Percentiles rank a stretch among this genome's conserved stretches.
phyloP scores from a whole-genome alignment of 306 rosid species.

The Sicyos edulis region DNA sequence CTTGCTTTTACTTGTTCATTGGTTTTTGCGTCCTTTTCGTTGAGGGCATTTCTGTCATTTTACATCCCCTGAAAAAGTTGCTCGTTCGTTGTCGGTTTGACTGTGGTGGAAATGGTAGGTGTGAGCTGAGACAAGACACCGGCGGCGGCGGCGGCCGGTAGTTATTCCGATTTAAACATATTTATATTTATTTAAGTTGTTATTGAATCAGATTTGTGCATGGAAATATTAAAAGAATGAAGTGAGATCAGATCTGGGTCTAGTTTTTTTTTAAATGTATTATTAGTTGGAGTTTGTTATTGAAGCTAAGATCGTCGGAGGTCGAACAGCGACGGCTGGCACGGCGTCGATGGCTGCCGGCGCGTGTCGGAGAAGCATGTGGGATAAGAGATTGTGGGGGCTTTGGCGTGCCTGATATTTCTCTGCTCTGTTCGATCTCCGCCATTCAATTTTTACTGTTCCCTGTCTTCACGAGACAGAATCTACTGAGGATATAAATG shows the following conservation, averaged over 20 bases:
- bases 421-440: not conserved
- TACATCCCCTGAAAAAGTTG: not conserved
- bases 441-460: not conserved
- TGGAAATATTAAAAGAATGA: not conserved
- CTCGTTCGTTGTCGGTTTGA: not conserved
- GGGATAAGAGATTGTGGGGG: not conserved
- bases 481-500: not conserved
- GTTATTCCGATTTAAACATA: not conserved
- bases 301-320: not conserved
- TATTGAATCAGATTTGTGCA: not conserved
- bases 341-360: not conserved
- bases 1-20: not conserved
- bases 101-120: not conserved
- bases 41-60: slow-evolving; percentile 8
- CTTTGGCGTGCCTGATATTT: not conserved
- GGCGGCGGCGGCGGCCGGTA: not conserved
- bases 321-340: not conserved
- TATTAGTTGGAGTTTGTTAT: not conserved
- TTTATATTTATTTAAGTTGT: not conserved
- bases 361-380: not conserved
- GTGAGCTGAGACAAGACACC: not conserved
- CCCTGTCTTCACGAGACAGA: not conserved
- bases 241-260: not conserved
- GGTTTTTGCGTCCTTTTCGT: not conserved
- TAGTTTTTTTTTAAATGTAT: not conserved